Evolutionary conservation across 2,329 filamentous ascomycete genomes (phyloP).

Genomic region (Macrophomina tecta): DNA sequence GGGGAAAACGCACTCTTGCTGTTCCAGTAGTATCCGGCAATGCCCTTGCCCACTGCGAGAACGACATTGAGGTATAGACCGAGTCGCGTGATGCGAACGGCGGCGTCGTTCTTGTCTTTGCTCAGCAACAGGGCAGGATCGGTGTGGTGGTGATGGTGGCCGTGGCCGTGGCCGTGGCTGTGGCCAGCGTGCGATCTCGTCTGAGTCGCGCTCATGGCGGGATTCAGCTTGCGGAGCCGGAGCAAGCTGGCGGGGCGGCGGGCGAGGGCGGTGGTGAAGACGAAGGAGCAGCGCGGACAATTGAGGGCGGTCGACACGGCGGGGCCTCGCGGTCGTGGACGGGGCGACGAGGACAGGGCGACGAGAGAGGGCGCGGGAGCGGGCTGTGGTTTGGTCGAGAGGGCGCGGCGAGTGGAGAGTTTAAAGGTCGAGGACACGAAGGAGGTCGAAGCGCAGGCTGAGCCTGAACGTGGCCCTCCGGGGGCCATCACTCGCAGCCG

Average conservation of each 20-base stretch:
- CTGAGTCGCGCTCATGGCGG: constrained; percentile 35
- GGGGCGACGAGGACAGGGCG: neutral
- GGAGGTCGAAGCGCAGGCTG: constrained; percentile 22
- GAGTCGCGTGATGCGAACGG: constrained; percentile 90
- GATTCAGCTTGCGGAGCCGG: constrained; percentile 19
- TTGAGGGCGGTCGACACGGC: neutral
- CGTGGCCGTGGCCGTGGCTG: constrained; percentile 62
- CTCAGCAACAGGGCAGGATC: constrained; percentile 85
- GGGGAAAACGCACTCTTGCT: constrained; percentile 65
- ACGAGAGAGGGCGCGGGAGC: constrained; percentile 1
- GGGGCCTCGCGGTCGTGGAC: neutral
- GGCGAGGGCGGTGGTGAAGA: constrained; percentile 47
- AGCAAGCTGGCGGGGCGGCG: constrained; percentile 45
- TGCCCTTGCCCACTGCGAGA: constrained; percentile 92
- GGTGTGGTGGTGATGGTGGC: constrained; percentile 74
- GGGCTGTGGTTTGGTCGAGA: neutral
- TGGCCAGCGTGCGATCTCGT: constrained; percentile 50
- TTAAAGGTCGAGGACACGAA: constrained; percentile 2
- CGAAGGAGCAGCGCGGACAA: constrained; percentile 33
- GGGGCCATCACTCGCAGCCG: constrained; percentile 26
- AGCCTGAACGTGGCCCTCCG: constrained; percentile 27
- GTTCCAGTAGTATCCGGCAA: constrained; percentile 92
- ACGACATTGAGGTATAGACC: constrained; percentile 86
- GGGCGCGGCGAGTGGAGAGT: neutral
- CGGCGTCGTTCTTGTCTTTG: constrained; percentile 85